Conservation (phyloP, 257 asterid genomes). For the Catharanthus roseus region DNA sequence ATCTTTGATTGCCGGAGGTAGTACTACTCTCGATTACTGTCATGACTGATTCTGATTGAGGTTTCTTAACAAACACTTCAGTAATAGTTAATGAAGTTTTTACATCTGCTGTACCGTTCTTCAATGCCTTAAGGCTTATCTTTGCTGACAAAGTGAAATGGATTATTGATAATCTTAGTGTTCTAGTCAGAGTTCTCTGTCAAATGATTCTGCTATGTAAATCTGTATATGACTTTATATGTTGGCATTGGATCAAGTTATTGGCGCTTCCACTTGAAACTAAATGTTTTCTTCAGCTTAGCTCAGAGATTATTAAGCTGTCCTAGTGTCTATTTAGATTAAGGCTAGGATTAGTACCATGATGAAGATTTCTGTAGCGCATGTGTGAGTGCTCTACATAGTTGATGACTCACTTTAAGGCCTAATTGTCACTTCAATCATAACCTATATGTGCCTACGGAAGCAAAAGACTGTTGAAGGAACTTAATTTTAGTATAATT, state of each 20-base stretch:
- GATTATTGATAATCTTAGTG: not conserved
- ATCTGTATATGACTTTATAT: not conserved
- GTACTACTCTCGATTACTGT: constrained; percentile 1
- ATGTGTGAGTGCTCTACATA: not conserved
- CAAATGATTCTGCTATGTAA: not conserved
- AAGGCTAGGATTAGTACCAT: not conserved
- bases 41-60: not conserved
- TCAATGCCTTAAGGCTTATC: not conserved
- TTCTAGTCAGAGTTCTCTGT: not conserved
- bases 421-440: not conserved
- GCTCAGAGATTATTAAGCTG: not conserved
- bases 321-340: not conserved
- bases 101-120: not conserved
- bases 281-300: not conserved
- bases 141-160: not conserved
- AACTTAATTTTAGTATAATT: not conserved
- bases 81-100: not conserved
- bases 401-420: not conserved
- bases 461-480: not conserved
- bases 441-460: not conserved
- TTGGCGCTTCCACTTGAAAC: not conserved
- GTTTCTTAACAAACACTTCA: constrained; percentile 1
- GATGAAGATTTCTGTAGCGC: not conserved
- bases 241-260: not conserved
- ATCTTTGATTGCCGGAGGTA: constrained; percentile 42